Conservation (phyloP, 1,284 basidiomycete species). For the Moniliella sp. region DNA sequence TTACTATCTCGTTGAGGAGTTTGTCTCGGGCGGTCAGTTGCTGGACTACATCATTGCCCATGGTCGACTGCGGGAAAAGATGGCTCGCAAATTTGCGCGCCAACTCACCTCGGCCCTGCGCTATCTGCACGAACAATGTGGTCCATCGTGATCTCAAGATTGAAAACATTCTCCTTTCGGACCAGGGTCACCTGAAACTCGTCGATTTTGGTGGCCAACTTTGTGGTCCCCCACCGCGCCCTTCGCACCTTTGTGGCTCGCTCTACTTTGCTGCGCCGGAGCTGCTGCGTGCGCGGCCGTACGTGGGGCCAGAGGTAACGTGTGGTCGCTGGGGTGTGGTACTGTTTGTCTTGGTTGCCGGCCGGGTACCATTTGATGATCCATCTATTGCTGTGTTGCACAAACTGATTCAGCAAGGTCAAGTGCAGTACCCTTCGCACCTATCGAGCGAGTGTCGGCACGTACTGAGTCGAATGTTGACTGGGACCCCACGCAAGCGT, state of each 20-base stretch:
- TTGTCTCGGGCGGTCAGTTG: constrained; percentile 96
- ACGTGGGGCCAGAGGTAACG: constrained; percentile 93
- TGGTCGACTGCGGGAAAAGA: constrained; percentile 73
- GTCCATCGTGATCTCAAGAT: constrained; percentile 65
- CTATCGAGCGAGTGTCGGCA: constrained; percentile 77
- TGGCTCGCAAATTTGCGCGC: constrained; percentile 82
- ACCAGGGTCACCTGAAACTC: constrained; percentile 95
- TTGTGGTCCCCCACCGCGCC: constrained; percentile 62
- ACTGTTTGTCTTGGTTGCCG: constrained; percentile 84
- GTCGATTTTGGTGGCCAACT: constrained; percentile 97
- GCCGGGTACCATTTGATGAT: constrained; percentile 94
- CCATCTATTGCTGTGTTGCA: constrained; percentile 96
- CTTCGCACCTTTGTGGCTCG: constrained; percentile 88
- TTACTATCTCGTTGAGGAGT: constrained; percentile 97
- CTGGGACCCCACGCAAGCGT: constrained; percentile 64
- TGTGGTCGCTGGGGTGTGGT: constrained; percentile 96
- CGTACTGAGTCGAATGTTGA: constrained; percentile 76
- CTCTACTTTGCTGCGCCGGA: constrained; percentile 98
- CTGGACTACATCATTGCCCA: constrained; percentile 98
- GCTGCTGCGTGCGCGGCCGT: constrained; percentile 78
- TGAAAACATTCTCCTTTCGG: constrained; percentile 94
- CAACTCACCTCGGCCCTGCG: constrained; percentile 66
- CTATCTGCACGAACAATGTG: background rate
- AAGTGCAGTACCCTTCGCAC: constrained; percentile 93
- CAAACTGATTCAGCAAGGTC: constrained; percentile 89